These are phyloP conservation scores for Capsicum pubescens DNA, from an alignment of 257 asterid species.

Conservation along the genomic window DNA sequence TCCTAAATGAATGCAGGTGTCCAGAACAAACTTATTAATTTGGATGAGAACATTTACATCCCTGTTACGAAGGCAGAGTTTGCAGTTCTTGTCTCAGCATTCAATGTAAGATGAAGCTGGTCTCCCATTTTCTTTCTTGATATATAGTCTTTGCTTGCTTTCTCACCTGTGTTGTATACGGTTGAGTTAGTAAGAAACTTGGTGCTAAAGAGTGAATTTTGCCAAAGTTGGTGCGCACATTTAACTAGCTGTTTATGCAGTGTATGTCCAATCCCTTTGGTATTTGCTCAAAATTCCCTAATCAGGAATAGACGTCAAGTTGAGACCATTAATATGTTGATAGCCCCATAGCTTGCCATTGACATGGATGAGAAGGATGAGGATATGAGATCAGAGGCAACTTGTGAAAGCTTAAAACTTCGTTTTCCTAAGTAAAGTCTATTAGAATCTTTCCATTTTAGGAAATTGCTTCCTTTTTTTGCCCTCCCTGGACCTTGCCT, in stretches of 20 bases:
- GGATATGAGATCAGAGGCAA: neutral
- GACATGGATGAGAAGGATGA: neutral
- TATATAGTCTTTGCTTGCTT: neutral
- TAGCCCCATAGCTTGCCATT: neutral
- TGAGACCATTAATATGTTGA: neutral
- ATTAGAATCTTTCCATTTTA: neutral
- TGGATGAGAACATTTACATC: constrained; percentile 85
- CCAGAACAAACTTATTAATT: constrained; percentile 84
- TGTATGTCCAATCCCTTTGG: neutral
- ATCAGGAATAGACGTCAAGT: neutral
- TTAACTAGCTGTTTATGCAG: neutral
- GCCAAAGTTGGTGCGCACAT: neutral
- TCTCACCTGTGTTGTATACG: neutral
- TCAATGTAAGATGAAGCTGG: constrained; percentile 66
- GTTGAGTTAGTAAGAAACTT: neutral
- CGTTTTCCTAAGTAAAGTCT: neutral
- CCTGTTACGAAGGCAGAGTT: constrained; percentile 90
- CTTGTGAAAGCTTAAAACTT: neutral
- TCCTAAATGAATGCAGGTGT: constrained; percentile 64
- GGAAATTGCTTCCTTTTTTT: neutral
- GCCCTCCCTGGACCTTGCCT: neutral
- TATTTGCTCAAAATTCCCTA: neutral
- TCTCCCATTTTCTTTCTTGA: neutral
- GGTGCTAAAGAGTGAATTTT: constrained; percentile 21
- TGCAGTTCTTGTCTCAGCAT: constrained; percentile 77